phyloP scores from a whole-genome alignment of 345 rosid species.

The Ceriops tagal region DNA sequence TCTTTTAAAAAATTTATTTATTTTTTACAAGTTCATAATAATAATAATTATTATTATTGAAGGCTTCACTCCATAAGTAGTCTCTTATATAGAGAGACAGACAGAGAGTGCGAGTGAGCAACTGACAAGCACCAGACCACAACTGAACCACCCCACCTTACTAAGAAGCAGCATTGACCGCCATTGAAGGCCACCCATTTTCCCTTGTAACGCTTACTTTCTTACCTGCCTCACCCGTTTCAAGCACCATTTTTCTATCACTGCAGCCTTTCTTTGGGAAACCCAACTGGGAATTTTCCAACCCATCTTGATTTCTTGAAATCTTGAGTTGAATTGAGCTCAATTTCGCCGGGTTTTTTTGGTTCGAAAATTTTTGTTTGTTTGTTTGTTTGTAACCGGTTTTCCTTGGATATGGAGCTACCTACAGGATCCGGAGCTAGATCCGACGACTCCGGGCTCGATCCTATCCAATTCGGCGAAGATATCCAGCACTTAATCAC shows the following conservation, averaged over 20 bases:
- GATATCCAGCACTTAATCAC: conserved; percentile 49
- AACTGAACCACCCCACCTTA: neutral
- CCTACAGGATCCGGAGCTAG: conserved; percentile 36
- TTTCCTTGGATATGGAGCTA: conserved; percentile 38
- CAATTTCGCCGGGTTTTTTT: too few species aligned
- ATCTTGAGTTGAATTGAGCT: conserved; percentile 1
- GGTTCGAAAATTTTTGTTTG: too few species aligned
- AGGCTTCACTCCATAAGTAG: too few species aligned
- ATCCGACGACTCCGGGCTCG: conserved; percentile 45
- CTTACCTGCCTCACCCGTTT: neutral
- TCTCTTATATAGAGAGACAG: neutral
- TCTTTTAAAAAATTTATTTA: too few species aligned
- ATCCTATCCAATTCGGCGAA: conserved; percentile 45
- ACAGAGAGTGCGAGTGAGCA: neutral
- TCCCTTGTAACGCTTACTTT: neutral
- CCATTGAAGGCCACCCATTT: conserved; percentile 1
- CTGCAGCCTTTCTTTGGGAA: neutral
- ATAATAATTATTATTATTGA: too few species aligned
- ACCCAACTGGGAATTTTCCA: neutral
- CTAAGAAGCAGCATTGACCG: conserved; percentile 1
- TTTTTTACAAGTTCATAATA: too few species aligned
- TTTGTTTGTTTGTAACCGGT: neutral
- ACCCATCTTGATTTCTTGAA: neutral
- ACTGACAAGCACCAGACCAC: neutral
- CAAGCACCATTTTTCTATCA: neutral